Evolutionary conservation across 2,329 filamentous ascomycete species (phyloP).

Genomic region (Claviceps digitariae): DNA sequence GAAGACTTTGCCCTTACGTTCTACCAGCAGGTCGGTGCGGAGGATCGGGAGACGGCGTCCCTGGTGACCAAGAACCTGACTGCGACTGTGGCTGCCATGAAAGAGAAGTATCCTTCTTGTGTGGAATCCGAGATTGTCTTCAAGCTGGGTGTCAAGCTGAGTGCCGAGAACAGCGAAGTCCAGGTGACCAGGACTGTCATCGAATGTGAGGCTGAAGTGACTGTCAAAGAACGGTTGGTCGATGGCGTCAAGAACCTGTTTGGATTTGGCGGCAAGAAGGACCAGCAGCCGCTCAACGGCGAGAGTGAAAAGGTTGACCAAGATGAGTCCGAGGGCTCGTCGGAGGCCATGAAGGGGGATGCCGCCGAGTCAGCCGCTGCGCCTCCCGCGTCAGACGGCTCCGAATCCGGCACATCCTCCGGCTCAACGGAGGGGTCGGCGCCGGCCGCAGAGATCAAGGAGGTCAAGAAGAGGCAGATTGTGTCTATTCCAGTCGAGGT

Average conservation of each 20-base stretch:
- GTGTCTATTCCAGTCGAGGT: constrained; percentile 40
- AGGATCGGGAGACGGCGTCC: constrained; percentile 48
- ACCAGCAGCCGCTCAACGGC: constrained; percentile 60
- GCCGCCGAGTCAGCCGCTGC: constrained; percentile 14
- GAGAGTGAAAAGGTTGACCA: constrained; percentile 37
- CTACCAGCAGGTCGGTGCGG: constrained; percentile 53
- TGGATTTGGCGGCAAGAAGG: constrained; percentile 77
- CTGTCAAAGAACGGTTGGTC: constrained; percentile 66
- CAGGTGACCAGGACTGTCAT: constrained; percentile 63
- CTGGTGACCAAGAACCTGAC: constrained; percentile 79
- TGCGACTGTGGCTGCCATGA: constrained; percentile 62
- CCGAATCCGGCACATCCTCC: constrained; percentile 15
- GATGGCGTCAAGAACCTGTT: constrained; percentile 95
- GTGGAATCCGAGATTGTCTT: constrained; percentile 63
- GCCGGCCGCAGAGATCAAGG: constrained; percentile 31
- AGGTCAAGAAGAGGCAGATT: constrained; percentile 46
- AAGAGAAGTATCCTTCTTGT: constrained; percentile 62
- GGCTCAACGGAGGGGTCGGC: constrained; percentile 29
- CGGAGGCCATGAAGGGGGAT: constrained; percentile 31
- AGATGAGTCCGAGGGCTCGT: constrained; percentile 19
- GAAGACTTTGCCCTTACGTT: constrained; percentile 72
- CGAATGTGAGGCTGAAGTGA: constrained; percentile 68
- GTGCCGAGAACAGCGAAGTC: constrained; percentile 61
- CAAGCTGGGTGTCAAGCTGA: constrained; percentile 63
- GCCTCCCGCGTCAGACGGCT: not conserved